Conservation (phyloP, 208 protist genomes). For the Trypanosoma avium region DNA sequence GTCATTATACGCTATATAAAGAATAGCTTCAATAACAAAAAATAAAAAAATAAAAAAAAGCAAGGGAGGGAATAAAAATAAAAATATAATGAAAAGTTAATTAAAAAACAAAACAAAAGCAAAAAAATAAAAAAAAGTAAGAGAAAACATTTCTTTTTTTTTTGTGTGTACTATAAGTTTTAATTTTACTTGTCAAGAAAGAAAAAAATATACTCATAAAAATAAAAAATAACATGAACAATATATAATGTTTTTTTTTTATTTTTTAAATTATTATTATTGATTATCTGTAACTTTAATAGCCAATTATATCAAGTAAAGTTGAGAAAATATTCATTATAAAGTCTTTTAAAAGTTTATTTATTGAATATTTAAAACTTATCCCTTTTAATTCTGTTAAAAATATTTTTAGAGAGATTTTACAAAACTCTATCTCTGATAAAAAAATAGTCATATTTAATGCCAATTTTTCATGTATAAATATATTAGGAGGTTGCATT, state of each 20-base stretch:
- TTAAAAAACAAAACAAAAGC: background rate
- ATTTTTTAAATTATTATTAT: too few relatives aligned
- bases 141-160: background rate
- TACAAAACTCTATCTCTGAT: background rate
- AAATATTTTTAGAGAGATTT: background rate
- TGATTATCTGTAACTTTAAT: background rate
- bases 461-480: background rate
- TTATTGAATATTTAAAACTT: background rate
- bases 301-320: constrained; percentile 1
- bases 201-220: background rate
- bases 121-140: background rate
- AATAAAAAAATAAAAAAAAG: background rate
- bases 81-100: background rate
- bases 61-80: background rate
- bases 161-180: background rate
- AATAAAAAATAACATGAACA: background rate
- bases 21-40: background rate
- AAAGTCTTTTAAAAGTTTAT: background rate
- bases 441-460: constrained; percentile 7
- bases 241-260: too few relatives aligned
- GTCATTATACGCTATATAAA: too few relatives aligned
- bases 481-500: background rate
- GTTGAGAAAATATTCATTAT: background rate
- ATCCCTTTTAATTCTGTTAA: constrained; percentile 6
- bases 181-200: background rate